Conservation (phyloP, 306 rosid species). For the Vigna hirtella region DNA sequence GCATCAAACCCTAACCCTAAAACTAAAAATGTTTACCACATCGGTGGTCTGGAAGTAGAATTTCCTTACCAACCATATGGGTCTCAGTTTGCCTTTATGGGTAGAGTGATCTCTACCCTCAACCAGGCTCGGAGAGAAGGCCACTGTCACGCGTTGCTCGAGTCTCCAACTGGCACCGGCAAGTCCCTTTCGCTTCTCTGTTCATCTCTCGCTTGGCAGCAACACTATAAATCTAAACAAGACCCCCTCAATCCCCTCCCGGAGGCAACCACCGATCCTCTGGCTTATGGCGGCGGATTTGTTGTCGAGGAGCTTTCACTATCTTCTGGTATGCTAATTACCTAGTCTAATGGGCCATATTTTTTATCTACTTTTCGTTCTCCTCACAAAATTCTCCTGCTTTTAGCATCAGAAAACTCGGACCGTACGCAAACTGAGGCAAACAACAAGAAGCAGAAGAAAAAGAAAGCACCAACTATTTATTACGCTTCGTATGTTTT, state of each 20-base stretch:
- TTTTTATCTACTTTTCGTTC: not conserved
- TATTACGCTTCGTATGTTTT: conserved; percentile 83
- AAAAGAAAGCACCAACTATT: conserved; percentile 70
- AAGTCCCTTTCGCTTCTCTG: conserved; percentile 95
- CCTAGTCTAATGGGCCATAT: not conserved
- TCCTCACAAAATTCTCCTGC: conserved; percentile 3
- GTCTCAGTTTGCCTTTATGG: conserved; percentile 88
- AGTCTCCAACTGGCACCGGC: conserved; percentile 96
- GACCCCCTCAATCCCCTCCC: conserved; percentile 61
- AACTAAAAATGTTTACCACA: conserved; percentile 70
- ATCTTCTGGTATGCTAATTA: conserved; percentile 50
- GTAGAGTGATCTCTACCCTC: conserved; percentile 86
- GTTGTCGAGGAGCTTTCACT: conserved; percentile 57
- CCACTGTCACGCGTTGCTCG: conserved; percentile 91
- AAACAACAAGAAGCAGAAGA: conserved; percentile 64
- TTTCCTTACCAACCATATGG: conserved; percentile 94
- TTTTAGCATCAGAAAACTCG: conserved; percentile 51
- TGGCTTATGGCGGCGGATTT: conserved; percentile 83
- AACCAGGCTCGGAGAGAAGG: conserved; percentile 82
- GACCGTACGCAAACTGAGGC: conserved; percentile 51
- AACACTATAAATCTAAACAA: conserved; percentile 53
- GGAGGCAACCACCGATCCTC: conserved; percentile 69
- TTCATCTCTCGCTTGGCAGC: conserved; percentile 93
- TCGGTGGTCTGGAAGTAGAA: conserved; percentile 84
- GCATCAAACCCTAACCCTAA: conserved; percentile 55